Evolutionary conservation across 345 rosid species (phyloP), one percentile per base, ranked within the genome.

Genomic region (Ceriops zippeliana): DNA sequence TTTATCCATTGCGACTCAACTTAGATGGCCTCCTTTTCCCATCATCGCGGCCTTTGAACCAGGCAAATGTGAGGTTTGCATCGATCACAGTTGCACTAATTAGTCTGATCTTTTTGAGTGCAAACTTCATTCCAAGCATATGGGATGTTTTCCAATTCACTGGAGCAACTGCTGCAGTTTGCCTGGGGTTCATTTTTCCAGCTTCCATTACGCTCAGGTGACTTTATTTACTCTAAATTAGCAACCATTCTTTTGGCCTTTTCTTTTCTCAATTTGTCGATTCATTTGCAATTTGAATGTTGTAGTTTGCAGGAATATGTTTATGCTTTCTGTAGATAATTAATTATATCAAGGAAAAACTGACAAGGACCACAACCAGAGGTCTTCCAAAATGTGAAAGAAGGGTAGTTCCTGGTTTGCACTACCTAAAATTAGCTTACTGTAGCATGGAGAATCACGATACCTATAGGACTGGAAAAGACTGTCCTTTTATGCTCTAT

Each of bases 91-190:
- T 56, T n/a, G 87, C 75, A 6, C 96, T 91, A 73, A 80, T 91
- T 34, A 8, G 73, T 38, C 22, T 84, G 19, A 88, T 95, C 74
- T 87, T 91, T 77, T 52, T 82, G 70, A 96, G 99, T 56, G 90
- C 96, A 52, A 95, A 87, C 79, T 87, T 84, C 71, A 91, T 95
- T 56, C 99, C 99, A 34, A 91, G 92, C 86, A 95, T 95, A 74
- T 95, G 97, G 97, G 96, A 87, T 74, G 99, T 93, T 71, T 95
- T 95, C 79, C 96, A 95, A 67, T 90, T 95, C 63, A 91, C 96
- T 52, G 99, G 96, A 76, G 96, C 99, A 61, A 95, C 97, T 1
- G 87, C 96, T 69, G 91, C 93, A 20, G 93, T 90, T 76, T 91
- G 98, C 84, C 78, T 90, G 27, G 98, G 93, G 63, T 95, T 91